Evolutionary conservation across 2,329 filamentous ascomycete species (phyloP).

Genomic region (Knufia petricola): DNA sequence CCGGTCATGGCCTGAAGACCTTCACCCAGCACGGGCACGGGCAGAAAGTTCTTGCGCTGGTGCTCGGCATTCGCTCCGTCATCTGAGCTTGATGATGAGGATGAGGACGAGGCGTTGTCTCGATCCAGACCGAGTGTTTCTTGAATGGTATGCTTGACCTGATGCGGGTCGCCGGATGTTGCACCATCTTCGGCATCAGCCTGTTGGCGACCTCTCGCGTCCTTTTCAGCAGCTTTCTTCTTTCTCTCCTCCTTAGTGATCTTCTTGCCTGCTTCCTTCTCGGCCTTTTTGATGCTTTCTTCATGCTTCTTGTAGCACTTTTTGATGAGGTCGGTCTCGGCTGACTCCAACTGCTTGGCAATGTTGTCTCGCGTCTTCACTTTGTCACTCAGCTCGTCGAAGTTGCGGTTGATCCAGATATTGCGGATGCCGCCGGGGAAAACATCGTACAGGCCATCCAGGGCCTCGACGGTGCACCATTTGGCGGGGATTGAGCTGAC

Average conservation of each 20-base stretch:
- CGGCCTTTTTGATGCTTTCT: conserved; percentile 55
- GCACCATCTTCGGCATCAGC: conserved; percentile 39
- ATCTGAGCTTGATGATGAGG: conserved; percentile 25
- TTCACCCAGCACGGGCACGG: conserved; percentile 41
- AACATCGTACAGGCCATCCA: conserved; percentile 81
- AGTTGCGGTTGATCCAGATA: conserved; percentile 91
- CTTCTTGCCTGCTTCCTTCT: conserved; percentile 51
- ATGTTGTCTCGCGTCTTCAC: conserved; percentile 64
- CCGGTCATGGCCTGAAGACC: conserved; percentile 44
- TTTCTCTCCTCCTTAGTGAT: conserved; percentile 28
- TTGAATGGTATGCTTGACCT: conserved; percentile 42
- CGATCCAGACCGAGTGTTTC: conserved; percentile 31
- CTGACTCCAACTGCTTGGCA: conserved; percentile 62
- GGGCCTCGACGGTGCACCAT: conserved; percentile 76
- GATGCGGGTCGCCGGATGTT: conserved; percentile 49
- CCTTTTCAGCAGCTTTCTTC: conserved; percentile 41
- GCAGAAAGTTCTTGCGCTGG: conserved; percentile 20
- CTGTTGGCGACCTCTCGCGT: conserved; percentile 37
- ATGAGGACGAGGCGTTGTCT: conserved; percentile 23
- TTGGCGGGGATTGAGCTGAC: conserved; percentile 83
- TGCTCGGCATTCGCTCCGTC: conserved; percentile 19
- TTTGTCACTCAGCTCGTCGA: conserved; percentile 73
- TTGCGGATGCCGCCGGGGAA: conserved; percentile 93
- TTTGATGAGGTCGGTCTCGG: conserved; percentile 76
- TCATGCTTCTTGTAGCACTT: conserved; percentile 68